Base-by-base conservation (phyloP, 495 filamentous ascomycete species). In the Daldinia grandis region DNA sequence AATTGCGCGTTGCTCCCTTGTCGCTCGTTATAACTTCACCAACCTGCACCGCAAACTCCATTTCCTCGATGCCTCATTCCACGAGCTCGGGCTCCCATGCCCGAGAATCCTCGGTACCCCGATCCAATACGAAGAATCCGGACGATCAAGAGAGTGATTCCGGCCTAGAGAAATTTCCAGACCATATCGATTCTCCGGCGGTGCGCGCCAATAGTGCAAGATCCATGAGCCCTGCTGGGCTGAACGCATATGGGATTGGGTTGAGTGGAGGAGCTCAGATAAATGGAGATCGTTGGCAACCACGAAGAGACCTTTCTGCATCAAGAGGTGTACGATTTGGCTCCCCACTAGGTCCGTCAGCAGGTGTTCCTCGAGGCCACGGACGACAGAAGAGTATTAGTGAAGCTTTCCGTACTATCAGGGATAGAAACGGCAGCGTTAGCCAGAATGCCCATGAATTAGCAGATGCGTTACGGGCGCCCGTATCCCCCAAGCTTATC, bases 381-480 rank as follows among this genome's bases (percentile, higher is more conserved):
- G 83, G 85, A 7, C 85, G 90, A 69, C 90, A 93, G 76, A 94
- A 91, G 82, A 96, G 93, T 79, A 85, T 97, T 71, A 89, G 89
- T 80, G 93, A 96, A 79, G 92, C 94, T 58, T 88, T 97, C 69
- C 88, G 85, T 61, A 93, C 89, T 4, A 93, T 97, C 66, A 83
- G 93, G 57, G 90, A 85, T 35, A 85, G 92, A 73, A 90, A 87
- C 68, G 91, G 84, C 55, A 98, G 93, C 76, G 89, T 98, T 73
- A 93, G 90, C 82, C 91, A 92, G 72, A 96, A 95, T 77, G 93
- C 94, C 64, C 93, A 96, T 62, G 96, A 99, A 78, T 85, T 99
- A 69, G 94, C 93, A 17, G 92, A 95, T 78, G 93, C 93, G 24
- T 85, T 99, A 55, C 92, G 90, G 74, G 95, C 94, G 19, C 95